Evolutionary conservation across 148 eudicot genomes (phyloP), one percentile per base, ranked within the genome.

Genomic region (Rhododendron ferrugineum): DNA sequence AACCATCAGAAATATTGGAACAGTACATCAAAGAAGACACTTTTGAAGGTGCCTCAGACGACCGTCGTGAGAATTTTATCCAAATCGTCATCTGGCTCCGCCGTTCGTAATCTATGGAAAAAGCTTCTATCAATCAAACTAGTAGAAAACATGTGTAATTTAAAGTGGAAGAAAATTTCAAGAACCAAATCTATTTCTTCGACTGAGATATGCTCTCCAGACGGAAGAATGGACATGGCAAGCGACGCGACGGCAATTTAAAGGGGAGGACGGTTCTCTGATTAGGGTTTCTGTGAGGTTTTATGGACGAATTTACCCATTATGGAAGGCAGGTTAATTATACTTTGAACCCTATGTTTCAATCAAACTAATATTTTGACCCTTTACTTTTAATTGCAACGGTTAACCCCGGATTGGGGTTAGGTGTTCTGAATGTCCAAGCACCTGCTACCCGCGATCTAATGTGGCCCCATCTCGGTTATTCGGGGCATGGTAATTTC

Each of bases 61-160:
- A 85, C 87, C 87, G 87, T 85, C 83, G 87, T 85, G 87, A 85
- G 87, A 85, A 42, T 40, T 58, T 44, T 60, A 79, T 85, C 87
- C 87, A 60, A 66, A 8, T 85, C 87, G 4, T 85, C 87, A 85
- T 46, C 32, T 85, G 87, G 82, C n/a, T 79, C 30, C 70, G 44
- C 18, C 4, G 15, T 18, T 83, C 32, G 10, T 28, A 44, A 20
- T 80, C 6, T 1, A 46, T 8, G 13, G 0, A 18, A 80, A 42
- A 26, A 68, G 36, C 36, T 34, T 34, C 36, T 34, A 34, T 34
- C 36, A 0, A 30, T 30, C 75, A 70, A 32, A 70, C 75, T 30
- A 70, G 7, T 30, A 70, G 7, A 32, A 70, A 13, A 5, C 3
- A 70, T 70, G 18, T 0, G 75, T 30, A 28, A 68, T 42, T 6